Evolutionary conservation across 129 eudicot genomes (phyloP).

Genomic region (Erigeron canadensis): DNA sequence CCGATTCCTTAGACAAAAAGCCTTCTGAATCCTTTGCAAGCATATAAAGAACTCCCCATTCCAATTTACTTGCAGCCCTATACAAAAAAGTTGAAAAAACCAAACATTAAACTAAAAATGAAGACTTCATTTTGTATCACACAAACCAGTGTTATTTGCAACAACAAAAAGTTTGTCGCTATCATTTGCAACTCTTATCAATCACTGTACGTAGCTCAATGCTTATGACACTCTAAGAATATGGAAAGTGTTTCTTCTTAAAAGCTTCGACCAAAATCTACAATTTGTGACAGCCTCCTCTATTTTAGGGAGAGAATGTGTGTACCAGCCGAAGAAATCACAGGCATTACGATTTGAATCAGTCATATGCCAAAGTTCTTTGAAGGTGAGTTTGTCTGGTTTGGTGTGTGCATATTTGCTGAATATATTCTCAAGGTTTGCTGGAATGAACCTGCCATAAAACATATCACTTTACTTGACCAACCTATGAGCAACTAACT

Average conservation of each 20-base stretch:
- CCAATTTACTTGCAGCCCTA: conserved; percentile 52
- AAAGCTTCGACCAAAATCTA: too few relatives aligned
- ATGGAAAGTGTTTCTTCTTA: background rate
- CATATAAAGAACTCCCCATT: conserved; percentile 54
- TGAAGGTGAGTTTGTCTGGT: conserved; percentile 49
- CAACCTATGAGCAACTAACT: background rate
- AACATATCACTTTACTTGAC: background rate
- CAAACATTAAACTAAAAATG: background rate
- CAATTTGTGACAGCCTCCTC: background rate
- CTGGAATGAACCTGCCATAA: conserved; percentile 47
- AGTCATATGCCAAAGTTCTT: conserved; percentile 63
- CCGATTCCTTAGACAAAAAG: conserved; percentile 50
- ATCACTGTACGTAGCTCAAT: too few relatives aligned
- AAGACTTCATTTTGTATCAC: background rate
- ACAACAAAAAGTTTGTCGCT: too few relatives aligned
- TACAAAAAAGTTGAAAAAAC: background rate
- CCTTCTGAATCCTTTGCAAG: conserved; percentile 68
- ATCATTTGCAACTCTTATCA: too few relatives aligned
- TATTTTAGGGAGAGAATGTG: background rate
- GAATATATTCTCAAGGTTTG: conserved; percentile 60
- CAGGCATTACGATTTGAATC: conserved; percentile 46
- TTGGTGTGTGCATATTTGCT: conserved; percentile 53
- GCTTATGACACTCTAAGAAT: too few relatives aligned
- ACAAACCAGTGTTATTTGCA: background rate
- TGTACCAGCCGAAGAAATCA: conserved; percentile 62